These are phyloP conservation scores for Barbarea vulgaris DNA, from an alignment of 345 rosid species.

Conservation along the genomic window DNA sequence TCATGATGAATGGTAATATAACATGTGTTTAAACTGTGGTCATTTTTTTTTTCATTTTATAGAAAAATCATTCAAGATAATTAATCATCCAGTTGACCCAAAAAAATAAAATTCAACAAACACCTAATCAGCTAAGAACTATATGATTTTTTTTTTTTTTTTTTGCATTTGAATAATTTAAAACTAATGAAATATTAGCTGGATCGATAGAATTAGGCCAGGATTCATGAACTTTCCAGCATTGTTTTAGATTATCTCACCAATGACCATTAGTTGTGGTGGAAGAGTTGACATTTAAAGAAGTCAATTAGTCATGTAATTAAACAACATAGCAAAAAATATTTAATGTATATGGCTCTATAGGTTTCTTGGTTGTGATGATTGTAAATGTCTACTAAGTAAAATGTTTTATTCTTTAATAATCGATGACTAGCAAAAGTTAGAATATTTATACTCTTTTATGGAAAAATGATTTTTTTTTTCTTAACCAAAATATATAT, in stretches of 20 bases:
- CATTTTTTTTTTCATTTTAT: too few relatives aligned
- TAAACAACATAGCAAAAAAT: background rate
- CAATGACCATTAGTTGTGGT: background rate
- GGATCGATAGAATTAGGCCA: background rate
- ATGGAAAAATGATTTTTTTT: background rate
- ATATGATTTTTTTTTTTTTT: background rate
- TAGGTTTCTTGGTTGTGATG: background rate
- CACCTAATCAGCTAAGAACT: background rate
- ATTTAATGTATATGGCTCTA: background rate
- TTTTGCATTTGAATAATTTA: background rate
- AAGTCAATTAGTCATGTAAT: background rate
- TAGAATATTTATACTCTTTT: background rate
- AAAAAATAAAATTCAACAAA: background rate
- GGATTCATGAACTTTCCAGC: background rate
- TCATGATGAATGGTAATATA: background rate
- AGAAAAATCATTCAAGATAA: background rate
- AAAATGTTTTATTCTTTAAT: background rate
- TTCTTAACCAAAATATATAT: background rate
- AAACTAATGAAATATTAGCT: background rate
- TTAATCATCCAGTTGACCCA: background rate
- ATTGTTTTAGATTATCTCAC: constrained; percentile 1
- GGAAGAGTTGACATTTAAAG: background rate
- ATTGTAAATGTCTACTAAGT: too few relatives aligned
- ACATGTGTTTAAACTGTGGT: background rate
- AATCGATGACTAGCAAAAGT: background rate